Evolutionary conservation across 2,329 filamentous ascomycete species (phyloP), one percentile per base, ranked within the genome.

Genomic region (Penicillium sp.): DNA sequence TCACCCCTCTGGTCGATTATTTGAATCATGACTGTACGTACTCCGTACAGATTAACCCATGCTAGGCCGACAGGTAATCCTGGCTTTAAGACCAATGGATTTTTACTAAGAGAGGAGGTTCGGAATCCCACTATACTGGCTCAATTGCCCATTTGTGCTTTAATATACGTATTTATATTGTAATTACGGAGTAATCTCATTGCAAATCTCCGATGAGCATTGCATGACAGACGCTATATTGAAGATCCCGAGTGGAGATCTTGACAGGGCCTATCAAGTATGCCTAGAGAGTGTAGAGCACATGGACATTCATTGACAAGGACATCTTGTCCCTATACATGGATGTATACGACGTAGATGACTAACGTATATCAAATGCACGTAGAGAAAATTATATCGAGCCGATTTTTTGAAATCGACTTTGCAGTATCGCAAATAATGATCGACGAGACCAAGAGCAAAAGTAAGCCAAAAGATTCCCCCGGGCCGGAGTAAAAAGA

Each of bases 1-100:
- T 33, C 27, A 10, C 27, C 13, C 13, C 27, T 41, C 33, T 47
- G 13, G 17, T 25, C 25, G 49, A 47, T 36, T 36, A 36, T 57
- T 57, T 57, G 43, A 23, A 57, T 42, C 35, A 36, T 48, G 49
- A 57, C 55, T 48, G n/a, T 53, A 42, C 49, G 6, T 48, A 43
- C 43, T 53, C 31, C 49, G 6, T 48, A 43, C 43, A 36, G 29
- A 41, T 6, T 21, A 44, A 53, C 25, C 54, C 49, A 53, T 57
- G 49, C 29, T 10, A 42, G 55, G 23, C 55, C 55, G 36, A 36
- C 33, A 53, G 42, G 43, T 35, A 45, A 57, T 53, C 35, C 33
- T 41, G 21, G 6, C 12, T n/a, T 38, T n/a, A 9, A 45, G 13
- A 35, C 55, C 55, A 53, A 57, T 53, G 19, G 29, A 35, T 31